Percentiles rank a stretch among this genome's conserved stretches.
Conservation (phyloP, 2,329 filamentous ascomycete genomes). For the Diaporthe sp. region DNA sequence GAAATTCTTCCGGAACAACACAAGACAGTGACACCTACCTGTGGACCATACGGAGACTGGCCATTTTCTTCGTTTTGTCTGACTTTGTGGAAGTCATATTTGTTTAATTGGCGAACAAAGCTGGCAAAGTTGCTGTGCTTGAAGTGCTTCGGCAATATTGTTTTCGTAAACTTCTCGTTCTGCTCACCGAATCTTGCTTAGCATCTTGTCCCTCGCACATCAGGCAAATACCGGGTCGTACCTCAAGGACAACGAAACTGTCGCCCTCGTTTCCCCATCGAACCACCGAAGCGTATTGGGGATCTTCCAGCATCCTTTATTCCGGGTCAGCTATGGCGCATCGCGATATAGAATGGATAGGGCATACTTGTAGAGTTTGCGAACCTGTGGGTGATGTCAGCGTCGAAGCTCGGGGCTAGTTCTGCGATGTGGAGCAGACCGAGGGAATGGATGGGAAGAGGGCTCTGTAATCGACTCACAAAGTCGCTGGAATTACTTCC, state of each 20-base stretch:
- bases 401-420: neutral
- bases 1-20: constrained; percentile 2
- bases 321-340: constrained; percentile 43
- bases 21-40: constrained; percentile 61
- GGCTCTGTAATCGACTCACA: constrained; percentile 69
- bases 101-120: constrained; percentile 95
- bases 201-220: constrained; percentile 19
- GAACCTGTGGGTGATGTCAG: constrained; percentile 72
- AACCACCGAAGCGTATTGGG: constrained; percentile 91
- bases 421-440: neutral
- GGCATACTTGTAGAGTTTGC: constrained; percentile 96
- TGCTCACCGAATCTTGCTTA: constrained; percentile 54
- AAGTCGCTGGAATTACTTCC: constrained; percentile 94
- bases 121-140: constrained; percentile 99
- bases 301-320: constrained; percentile 93
- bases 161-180: constrained; percentile 99
- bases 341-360: constrained; percentile 30
- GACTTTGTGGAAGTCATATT: constrained; percentile 99
- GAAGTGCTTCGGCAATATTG: constrained; percentile 97
- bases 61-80: constrained; percentile 89
- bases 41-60: constrained; percentile 83
- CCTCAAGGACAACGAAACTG: constrained; percentile 97
- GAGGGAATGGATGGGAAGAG: constrained; percentile 29
- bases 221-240: constrained; percentile 56
- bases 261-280: constrained; percentile 96